Evolutionary conservation across 192 early-diverging fungal species (phyloP).

Genomic region (Gryganskiella cystojenkinii): DNA sequence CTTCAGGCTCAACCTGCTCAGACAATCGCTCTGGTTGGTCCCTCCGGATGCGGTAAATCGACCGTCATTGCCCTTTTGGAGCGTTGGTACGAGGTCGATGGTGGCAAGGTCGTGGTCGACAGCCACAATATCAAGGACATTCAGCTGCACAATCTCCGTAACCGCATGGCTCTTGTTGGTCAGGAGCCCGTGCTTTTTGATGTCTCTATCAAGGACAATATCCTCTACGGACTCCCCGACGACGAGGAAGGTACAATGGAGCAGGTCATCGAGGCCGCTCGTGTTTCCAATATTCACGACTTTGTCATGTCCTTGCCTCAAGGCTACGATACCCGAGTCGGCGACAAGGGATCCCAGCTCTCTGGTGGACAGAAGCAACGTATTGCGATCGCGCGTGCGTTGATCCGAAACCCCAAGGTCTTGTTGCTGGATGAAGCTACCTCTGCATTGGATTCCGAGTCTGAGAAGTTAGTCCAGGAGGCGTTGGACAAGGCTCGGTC

Average conservation of each 20-base stretch:
- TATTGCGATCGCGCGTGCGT: slow-evolving; percentile 87
- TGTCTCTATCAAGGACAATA: slow-evolving; percentile 86
- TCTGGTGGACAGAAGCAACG: slow-evolving; percentile 81
- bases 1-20: slow-evolving; percentile 62
- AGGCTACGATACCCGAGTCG: slow-evolving; percentile 71
- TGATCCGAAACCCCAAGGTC: slow-evolving; percentile 85
- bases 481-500: slow-evolving; percentile 72
- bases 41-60: slow-evolving; percentile 88
- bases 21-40: slow-evolving; percentile 89
- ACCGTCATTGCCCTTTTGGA: slow-evolving; percentile 72
- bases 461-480: slow-evolving; percentile 73
- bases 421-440: slow-evolving; percentile 87
- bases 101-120: slow-evolving; percentile 74
- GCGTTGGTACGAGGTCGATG: slow-evolving; percentile 81
- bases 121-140: slow-evolving; percentile 66
- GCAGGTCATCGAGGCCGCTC: slow-evolving; percentile 65
- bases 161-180: slow-evolving; percentile 81
- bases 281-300: slow-evolving; percentile 69
- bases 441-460: slow-evolving; percentile 72
- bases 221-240: slow-evolving; percentile 70
- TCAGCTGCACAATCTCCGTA: slow-evolving; percentile 71
- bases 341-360: slow-evolving; percentile 68
- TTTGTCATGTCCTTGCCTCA: slow-evolving; percentile 68
- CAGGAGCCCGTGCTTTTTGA: slow-evolving; percentile 95
- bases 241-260: slow-evolving; percentile 51